Evolutionary conservation across 2,329 filamentous ascomycete species (phyloP), one percentile per base, ranked within the genome.

Genomic region (Trichoderma arundinaceum): DNA sequence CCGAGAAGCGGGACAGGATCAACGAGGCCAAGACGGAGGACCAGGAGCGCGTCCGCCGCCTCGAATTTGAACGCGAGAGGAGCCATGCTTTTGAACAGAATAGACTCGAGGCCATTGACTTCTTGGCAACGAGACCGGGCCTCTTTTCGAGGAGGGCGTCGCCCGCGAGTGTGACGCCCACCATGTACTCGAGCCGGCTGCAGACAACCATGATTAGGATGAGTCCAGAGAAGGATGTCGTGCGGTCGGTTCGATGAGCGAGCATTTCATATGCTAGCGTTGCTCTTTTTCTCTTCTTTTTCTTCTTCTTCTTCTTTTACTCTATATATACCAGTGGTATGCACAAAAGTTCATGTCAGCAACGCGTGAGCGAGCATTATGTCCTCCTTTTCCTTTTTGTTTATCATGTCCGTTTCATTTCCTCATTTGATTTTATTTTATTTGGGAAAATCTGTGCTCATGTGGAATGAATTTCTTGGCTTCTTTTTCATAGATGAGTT

Each of bases 31-130:
- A 78, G 49, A 72, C 74, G 9, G 85, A 88, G 46, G 73, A 80
- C 17, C 72, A 77, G 7, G 74, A 78, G 65, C 80, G 85, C 22
- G 71, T 74, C 69, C 71, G 66, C n/a, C 72, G 76, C 4, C 74
- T 84, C 43, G 78, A 80, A 13, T 71, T 74, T 35, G 85, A 88
- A 73, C 76, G 83, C 35, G 78, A 82, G 66, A 79, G 81, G 56
- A 86, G 83, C 62, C 77, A 77, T 7, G 66, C 73, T 1, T 88
- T 88, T 69, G 85, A 87, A 72, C 67, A 71, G 61, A 80, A 73
- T 68, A 79, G 84, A 48, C 75, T 76, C 46, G 80, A 84, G 67
- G 83, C 84, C 2, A 73, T 81, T 19, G 76, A 75, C 19, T 77
- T 77, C 46, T 67, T 85, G 32, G 72, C 74, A 3, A 70, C 73